Conservation (phyloP, 1,284 basidiomycete species). For the Irpex lacteus region DNA sequence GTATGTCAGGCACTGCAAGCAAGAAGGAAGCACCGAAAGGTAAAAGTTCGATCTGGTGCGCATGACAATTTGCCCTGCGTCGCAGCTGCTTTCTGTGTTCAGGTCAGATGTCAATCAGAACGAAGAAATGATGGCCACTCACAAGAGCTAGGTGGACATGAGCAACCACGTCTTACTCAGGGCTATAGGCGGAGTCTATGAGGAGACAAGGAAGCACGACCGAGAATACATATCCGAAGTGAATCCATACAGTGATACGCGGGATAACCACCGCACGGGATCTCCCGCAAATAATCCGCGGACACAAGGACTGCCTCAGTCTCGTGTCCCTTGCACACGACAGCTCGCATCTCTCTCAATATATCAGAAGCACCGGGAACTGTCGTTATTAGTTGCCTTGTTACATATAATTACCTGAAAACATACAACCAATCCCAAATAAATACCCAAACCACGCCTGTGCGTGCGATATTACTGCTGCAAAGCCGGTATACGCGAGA, state of each 20-base stretch:
- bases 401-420: not conserved
- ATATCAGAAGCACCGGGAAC: not conserved
- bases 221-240: not conserved
- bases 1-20: too few relatives aligned
- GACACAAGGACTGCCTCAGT: not conserved
- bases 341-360: not conserved
- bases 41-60: too few relatives aligned
- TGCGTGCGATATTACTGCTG: constrained; percentile 9
- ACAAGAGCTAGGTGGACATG: too few relatives aligned
- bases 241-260: not conserved
- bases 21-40: too few relatives aligned
- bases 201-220: not conserved
- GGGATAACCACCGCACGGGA: not conserved
- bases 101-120: too few relatives aligned
- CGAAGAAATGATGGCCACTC: too few relatives aligned
- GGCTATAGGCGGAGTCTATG: not conserved
- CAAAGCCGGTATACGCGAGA: constrained; percentile 39
- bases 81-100: too few relatives aligned
- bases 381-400: not conserved
- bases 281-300: not conserved
- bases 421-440: not conserved
- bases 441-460: not conserved
- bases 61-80: too few relatives aligned
- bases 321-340: not conserved
- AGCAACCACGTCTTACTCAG: too few relatives aligned